Conservation (phyloP, 371 early-diverging fungal genomes). For the Mucor plumbeus region DNA sequence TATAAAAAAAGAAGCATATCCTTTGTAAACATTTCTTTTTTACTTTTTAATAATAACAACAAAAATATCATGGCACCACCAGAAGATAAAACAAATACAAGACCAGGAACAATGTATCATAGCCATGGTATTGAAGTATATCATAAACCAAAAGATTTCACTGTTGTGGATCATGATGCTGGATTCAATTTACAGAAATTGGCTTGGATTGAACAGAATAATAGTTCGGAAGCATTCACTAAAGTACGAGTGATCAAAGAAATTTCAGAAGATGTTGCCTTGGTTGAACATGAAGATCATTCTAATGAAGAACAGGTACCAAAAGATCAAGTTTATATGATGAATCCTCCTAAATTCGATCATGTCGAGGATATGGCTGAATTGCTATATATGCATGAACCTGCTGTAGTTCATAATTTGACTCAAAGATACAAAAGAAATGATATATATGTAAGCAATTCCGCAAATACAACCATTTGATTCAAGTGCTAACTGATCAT, state of each 20-base stretch:
- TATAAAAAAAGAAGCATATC: background rate
- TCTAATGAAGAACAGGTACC: slow-evolving; percentile 22
- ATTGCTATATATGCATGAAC: slow-evolving; percentile 96
- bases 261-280: slow-evolving; percentile 5
- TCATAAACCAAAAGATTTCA: slow-evolving; percentile 15
- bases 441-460: slow-evolving; percentile 84
- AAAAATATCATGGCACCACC: slow-evolving; percentile 19
- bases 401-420: slow-evolving; percentile 97
- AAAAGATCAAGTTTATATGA: slow-evolving; percentile 84
- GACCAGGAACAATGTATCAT: slow-evolving; percentile 13
- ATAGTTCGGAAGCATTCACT: slow-evolving; percentile 9
- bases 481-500: slow-evolving; percentile 64
- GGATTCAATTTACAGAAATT: slow-evolving; percentile 30
- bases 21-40: background rate
- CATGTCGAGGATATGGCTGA: slow-evolving; percentile 99
- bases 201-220: slow-evolving; percentile 24
- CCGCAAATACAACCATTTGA: too few relatives aligned
- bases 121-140: slow-evolving; percentile 34
- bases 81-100: background rate
- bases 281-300: slow-evolving; percentile 26
- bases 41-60: background rate
- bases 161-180: slow-evolving; percentile 19
- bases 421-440: slow-evolving; percentile 88
- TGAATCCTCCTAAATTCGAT: slow-evolving; percentile 99
- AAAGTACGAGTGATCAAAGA: slow-evolving; percentile 16